Evolutionary conservation across 345 rosid genomes (phyloP).

Genomic region (Gossypium raimondii): DNA sequence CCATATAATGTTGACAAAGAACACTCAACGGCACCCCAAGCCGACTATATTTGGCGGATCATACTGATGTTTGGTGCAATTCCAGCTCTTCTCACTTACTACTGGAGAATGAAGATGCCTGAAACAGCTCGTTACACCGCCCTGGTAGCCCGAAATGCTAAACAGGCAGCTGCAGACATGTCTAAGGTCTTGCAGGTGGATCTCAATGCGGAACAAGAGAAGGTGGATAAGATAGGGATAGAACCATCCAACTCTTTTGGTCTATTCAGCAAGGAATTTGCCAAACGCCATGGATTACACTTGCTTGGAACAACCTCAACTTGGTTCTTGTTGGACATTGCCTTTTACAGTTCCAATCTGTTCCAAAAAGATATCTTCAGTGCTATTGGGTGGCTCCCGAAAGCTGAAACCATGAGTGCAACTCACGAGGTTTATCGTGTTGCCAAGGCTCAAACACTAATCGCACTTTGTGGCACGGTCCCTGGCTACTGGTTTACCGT

Average conservation of each 20-base stretch:
- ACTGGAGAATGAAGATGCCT: conserved; percentile 62
- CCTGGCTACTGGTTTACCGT: conserved; percentile 57
- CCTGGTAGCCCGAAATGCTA: conserved; percentile 39
- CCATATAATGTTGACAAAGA: too few relatives aligned
- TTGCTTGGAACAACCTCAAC: conserved; percentile 42
- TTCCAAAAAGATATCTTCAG: conserved; percentile 52
- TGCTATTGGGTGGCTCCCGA: conserved; percentile 51
- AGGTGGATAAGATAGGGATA: conserved; percentile 8
- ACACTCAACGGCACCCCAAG: too few relatives aligned
- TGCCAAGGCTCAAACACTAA: conserved; percentile 48
- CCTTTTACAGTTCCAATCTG: conserved; percentile 46
- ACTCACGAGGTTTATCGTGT: conserved; percentile 43
- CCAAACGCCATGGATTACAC: conserved; percentile 44
- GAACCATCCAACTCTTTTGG: conserved; percentile 29
- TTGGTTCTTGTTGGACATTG: conserved; percentile 57
- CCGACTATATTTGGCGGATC: conserved; percentile 51
- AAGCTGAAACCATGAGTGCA: conserved; percentile 45
- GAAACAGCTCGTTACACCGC: conserved; percentile 59
- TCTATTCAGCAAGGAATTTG: conserved; percentile 36
- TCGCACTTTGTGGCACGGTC: conserved; percentile 47
- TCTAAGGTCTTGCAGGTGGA: conserved; percentile 47
- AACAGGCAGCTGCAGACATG: conserved; percentile 49
- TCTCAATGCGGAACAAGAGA: conserved; percentile 30
- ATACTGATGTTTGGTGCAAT: conserved; percentile 49
- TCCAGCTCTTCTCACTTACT: conserved; percentile 50